Evolutionary conservation across 192 early-diverging fungal species (phyloP), one percentile per base, ranked within the genome.

Genomic region (Chytriomyces sp.): DNA sequence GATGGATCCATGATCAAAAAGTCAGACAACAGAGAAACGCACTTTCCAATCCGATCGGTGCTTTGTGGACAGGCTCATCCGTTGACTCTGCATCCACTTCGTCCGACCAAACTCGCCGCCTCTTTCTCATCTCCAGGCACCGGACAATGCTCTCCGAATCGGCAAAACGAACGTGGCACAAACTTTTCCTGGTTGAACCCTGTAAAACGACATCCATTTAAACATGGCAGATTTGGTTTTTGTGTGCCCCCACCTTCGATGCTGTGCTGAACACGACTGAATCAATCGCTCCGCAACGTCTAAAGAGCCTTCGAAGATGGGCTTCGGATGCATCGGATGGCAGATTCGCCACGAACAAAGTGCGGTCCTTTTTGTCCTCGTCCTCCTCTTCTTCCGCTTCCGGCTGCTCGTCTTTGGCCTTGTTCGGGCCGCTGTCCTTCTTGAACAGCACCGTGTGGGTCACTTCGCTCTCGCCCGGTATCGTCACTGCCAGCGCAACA

Each of bases 91-190:
- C 80, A 46, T 62, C 62, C 50, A 84, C 35, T 64, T 80, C 84
- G 49, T 86, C 84, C 45, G 81, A 77, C 93, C 93, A 94, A 8
- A 89, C 77, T 49, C 91, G 73, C 67, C 80, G 78, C 28, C 90
- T 82, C 66, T 67, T 59, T 59, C 81, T 84, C 89, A 95, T 94
- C 26, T 78, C 79, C 70, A 96, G 60, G 2, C 86, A 90, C 16
- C 82, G 85, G 45, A 81, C 85, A 20, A 73, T 23, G 26, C 95
- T 71, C 9, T 91, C 90, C 20, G 82, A 83, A 46, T 92, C 89
- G 59, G 85, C 67, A 81, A 98, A 90, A 11, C 83, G 78, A 0
- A 88, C 72, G 77, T 84, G 82, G 20, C 80, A 77, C 18, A 46
- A 11, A n/a, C 57, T 46, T 9, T 82, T 78, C 7, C 57, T 49